A percentile compares a stretch with the other conserved stretches of the same genome.
Conservation (phyloP, 2,329 filamentous ascomycete genomes). For the Verticillium isaacii region DNA sequence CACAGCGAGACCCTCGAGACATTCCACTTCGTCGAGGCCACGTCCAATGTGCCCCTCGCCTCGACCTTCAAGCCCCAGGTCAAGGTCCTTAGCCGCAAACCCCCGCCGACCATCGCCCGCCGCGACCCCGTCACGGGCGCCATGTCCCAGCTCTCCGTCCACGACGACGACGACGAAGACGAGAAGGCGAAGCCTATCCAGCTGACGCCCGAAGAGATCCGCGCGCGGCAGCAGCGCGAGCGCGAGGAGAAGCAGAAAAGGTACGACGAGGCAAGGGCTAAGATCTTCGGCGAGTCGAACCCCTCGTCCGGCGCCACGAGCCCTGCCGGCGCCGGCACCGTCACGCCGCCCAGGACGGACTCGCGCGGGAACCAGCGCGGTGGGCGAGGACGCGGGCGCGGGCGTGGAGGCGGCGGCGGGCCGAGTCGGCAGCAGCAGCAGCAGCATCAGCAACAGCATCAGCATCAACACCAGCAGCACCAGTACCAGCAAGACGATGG, state of each 20-base stretch:
- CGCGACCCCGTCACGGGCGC: slow-evolving; percentile 47
- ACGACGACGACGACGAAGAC: slow-evolving; percentile 50
- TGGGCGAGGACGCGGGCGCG: slow-evolving; percentile 41
- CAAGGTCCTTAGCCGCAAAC: slow-evolving; percentile 81
- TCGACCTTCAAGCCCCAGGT: slow-evolving; percentile 77
- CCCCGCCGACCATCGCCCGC: slow-evolving; percentile 50
- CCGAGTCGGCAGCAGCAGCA: slow-evolving; percentile 19
- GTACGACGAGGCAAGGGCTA: slow-evolving; percentile 83
- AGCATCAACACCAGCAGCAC: neutral
- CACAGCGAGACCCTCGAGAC: slow-evolving; percentile 58
- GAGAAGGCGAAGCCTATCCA: slow-evolving; percentile 56
- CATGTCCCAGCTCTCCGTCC: slow-evolving; percentile 36
- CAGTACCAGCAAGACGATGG: neutral
- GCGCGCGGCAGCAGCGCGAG: slow-evolving; percentile 71
- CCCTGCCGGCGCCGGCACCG: slow-evolving; percentile 41
- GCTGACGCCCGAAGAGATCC: slow-evolving; percentile 70
- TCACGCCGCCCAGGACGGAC: slow-evolving; percentile 51
- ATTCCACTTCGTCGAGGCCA: slow-evolving; percentile 69
- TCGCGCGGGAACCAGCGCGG: slow-evolving; percentile 29
- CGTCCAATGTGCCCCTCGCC: slow-evolving; percentile 54
- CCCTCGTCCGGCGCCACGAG: slow-evolving; percentile 55
- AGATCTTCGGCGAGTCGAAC: slow-evolving; percentile 69
- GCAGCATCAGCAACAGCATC: slow-evolving; percentile 11
- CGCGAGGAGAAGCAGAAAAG: slow-evolving; percentile 85
- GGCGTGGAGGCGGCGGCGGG: slow-evolving; percentile 32